phyloP scores from a whole-genome alignment of 176 grass and related monocot genomes.

The Echinochloa phyllopogon region DNA sequence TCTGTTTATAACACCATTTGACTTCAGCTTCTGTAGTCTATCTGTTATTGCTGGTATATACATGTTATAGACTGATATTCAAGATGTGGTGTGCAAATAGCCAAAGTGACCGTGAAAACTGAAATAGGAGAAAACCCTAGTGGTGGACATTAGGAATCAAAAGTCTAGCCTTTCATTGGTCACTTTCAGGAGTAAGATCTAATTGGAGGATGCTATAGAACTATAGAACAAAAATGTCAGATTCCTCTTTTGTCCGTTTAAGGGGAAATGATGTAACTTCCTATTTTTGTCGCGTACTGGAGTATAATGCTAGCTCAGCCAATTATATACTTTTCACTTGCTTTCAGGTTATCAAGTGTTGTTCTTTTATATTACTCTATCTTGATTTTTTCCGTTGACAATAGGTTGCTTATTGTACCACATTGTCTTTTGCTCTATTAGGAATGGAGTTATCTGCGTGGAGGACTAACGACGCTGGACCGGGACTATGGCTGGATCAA shows the following conservation, averaged over 20 bases:
- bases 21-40: background rate
- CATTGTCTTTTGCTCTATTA: slow-evolving; percentile 41
- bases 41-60: slow-evolving; percentile 17
- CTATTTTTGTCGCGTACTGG: background rate
- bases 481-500: slow-evolving; percentile 93
- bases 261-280: background rate
- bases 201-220: slow-evolving; percentile 1
- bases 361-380: slow-evolving; percentile 7
- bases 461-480: slow-evolving; percentile 90
- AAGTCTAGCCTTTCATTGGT: background rate
- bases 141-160: slow-evolving; percentile 4
- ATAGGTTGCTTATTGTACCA: background rate
- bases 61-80: slow-evolving; percentile 26
- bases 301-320: background rate
- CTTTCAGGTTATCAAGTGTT: background rate
- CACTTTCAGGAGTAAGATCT: slow-evolving; percentile 11
- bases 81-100: background rate
- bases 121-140: slow-evolving; percentile 12
- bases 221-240: slow-evolving; percentile 19
- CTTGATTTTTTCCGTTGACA: background rate
- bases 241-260: background rate
- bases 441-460: slow-evolving; percentile 96
- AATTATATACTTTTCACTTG: slow-evolving; percentile 18
- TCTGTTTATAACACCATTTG: background rate
- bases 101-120: background rate